Percentiles rank a stretch among this genome's conserved stretches.
Evolutionary conservation across 768 basidiomycete species (phyloP).

Genomic region (Asterophora lycoperdoides): DNA sequence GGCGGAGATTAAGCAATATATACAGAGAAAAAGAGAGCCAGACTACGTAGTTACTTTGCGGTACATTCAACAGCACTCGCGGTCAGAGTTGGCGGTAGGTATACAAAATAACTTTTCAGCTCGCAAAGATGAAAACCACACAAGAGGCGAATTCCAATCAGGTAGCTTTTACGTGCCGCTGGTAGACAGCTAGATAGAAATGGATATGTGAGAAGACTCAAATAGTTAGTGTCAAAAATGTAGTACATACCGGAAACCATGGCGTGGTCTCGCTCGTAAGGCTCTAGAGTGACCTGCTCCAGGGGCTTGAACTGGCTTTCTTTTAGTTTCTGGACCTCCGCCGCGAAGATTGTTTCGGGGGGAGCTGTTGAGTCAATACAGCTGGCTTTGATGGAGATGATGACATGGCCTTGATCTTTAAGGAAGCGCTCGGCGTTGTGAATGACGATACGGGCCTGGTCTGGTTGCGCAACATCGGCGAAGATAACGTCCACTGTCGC

Average conservation of each 20-base stretch:
- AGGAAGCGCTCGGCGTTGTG: conserved; percentile 95
- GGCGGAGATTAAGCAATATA: conserved; percentile 15
- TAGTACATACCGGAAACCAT: conserved; percentile 72
- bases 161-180: conserved; percentile 22
- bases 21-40: conserved; percentile 11
- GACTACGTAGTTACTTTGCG: conserved; percentile 9
- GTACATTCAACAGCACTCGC: conserved; percentile 4
- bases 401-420: conserved; percentile 85
- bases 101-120: conserved; percentile 13
- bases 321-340: conserved; percentile 79
- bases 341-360: conserved; percentile 84
- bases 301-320: conserved; percentile 83
- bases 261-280: conserved; percentile 86
- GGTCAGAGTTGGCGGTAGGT: conserved; percentile 7
- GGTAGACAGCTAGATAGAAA: conserved; percentile 21
- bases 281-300: conserved; percentile 94
- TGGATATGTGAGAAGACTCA: not conserved
- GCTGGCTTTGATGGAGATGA: conserved; percentile 98
- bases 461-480: conserved; percentile 96
- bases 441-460: conserved; percentile 95
- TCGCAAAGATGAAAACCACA: conserved; percentile 7
- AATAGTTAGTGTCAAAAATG: not conserved
- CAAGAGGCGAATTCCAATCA: conserved; percentile 8
- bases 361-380: conserved; percentile 97
- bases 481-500: conserved; percentile 97